Percentiles rank a stretch among this genome's conserved stretches.
phyloP scores from a whole-genome alignment of 495 filamentous ascomycete species.

The Trichoderma erinaceum region DNA sequence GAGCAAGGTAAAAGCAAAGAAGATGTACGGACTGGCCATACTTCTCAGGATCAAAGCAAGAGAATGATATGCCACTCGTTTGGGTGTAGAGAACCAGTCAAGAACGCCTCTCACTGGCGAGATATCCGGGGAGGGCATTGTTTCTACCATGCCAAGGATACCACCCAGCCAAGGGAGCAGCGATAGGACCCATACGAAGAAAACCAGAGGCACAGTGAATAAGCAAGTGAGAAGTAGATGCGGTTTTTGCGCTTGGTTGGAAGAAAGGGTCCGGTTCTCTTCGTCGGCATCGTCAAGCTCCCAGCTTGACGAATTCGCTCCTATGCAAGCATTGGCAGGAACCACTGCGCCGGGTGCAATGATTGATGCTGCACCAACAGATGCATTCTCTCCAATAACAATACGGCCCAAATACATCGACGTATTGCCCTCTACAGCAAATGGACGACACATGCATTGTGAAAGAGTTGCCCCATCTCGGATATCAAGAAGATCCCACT shows the following conservation, averaged over 20 bases:
- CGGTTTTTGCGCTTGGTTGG: slow-evolving; percentile 28
- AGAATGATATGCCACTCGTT: slow-evolving; percentile 36
- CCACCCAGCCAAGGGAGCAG: slow-evolving; percentile 36
- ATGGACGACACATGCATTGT: slow-evolving; percentile 35
- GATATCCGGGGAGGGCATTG: slow-evolving; percentile 18
- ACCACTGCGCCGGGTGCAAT: slow-evolving; percentile 38
- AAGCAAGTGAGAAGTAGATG: slow-evolving; percentile 31
- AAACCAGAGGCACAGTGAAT: slow-evolving; percentile 27
- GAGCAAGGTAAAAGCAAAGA: slow-evolving; percentile 28
- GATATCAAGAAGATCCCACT: slow-evolving; percentile 41
- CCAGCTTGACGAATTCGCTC: slow-evolving; percentile 43
- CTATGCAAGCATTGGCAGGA: slow-evolving; percentile 37
- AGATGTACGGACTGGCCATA: slow-evolving; percentile 31
- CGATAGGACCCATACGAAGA: slow-evolving; percentile 26
- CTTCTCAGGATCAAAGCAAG: slow-evolving; percentile 30
- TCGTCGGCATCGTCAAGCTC: slow-evolving; percentile 36
- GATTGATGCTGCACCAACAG: slow-evolving; percentile 33
- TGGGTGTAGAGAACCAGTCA: slow-evolving; percentile 34
- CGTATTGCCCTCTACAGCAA: slow-evolving; percentile 41
- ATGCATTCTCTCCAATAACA: slow-evolving; percentile 31
- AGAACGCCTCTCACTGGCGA: slow-evolving; percentile 29
- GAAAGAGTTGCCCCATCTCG: slow-evolving; percentile 36
- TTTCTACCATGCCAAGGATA: slow-evolving; percentile 32
- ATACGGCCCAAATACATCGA: slow-evolving; percentile 43
- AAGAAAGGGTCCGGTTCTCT: slow-evolving; percentile 30